phyloP scores from a whole-genome alignment of 139 green algal genomes.

The Closterium sp. region DNA sequence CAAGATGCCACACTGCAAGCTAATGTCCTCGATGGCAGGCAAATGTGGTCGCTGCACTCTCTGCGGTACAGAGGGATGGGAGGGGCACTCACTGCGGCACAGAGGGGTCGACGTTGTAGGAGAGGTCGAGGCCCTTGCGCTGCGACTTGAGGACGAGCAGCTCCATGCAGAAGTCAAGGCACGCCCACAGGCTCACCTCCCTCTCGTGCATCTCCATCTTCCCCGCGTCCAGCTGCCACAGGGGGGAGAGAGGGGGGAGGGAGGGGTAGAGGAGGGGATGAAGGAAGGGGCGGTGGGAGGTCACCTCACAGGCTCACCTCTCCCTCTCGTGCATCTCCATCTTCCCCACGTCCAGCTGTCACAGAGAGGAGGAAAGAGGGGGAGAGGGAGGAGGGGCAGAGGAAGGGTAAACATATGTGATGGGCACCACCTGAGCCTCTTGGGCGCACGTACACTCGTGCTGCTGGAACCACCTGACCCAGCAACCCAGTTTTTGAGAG shows the following conservation, averaged over 20 bases:
- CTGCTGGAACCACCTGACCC: no score
- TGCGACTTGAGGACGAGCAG: slow-evolving; percentile 46
- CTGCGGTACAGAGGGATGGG: no score
- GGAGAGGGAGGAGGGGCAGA: no score
- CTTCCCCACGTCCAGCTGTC: background rate
- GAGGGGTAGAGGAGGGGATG: background rate
- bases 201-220: slow-evolving; percentile 18
- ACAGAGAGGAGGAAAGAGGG: background rate
- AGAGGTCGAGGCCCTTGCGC: slow-evolving; percentile 42
- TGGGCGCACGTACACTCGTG: no score
- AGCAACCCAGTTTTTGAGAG: no score
- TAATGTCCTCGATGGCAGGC: no score
- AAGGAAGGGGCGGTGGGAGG: background rate
- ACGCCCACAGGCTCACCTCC: slow-evolving; percentile 35
- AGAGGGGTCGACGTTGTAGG: slow-evolving; percentile 30
- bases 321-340: slow-evolving; percentile 21
- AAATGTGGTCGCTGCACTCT: no score
- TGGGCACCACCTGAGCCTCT: no score
- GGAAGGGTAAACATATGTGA: no score
- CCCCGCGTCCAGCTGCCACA: background rate
- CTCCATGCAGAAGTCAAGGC: slow-evolving; percentile 49
- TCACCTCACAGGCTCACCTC: slow-evolving; percentile 4
- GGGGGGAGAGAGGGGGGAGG: no score
- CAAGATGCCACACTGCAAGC: no score
- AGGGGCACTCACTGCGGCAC: slow-evolving; percentile 26